A percentile compares a stretch with the other conserved stretches of the same genome.
phyloP scores from a whole-genome alignment of 495 filamentous ascomycete genomes.

The Lasiosphaeria miniovina region DNA sequence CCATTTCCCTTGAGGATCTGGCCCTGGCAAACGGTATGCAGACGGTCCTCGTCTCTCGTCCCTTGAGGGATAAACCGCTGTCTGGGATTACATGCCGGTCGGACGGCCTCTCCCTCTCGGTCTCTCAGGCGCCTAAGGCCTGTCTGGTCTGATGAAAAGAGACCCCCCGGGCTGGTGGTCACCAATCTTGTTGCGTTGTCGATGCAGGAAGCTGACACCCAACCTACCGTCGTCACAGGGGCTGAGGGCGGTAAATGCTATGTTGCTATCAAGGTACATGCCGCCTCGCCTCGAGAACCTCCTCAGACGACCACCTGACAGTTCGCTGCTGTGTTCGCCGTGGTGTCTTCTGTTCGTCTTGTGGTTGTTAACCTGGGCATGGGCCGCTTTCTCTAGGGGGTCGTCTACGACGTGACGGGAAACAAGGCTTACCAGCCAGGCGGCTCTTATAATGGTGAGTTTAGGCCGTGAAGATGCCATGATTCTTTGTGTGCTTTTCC shows the following conservation, averaged over 20 bases:
- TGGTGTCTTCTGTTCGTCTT: no score
- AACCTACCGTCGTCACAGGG: slow-evolving; percentile 36
- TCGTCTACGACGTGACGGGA: slow-evolving; percentile 87
- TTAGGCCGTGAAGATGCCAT: no score
- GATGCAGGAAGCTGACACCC: neutral
- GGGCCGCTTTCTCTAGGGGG: slow-evolving; percentile 51
- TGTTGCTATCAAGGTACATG: slow-evolving; percentile 80
- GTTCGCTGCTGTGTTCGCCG: no score
- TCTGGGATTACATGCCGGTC: no score
- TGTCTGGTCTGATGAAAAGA: no score
- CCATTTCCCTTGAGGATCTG: slow-evolving; percentile 71
- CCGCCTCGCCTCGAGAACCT: slow-evolving; percentile 8
- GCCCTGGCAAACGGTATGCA: slow-evolving; percentile 75
- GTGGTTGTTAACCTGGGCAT: neutral
- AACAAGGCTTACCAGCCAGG: slow-evolving; percentile 82
- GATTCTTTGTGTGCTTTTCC: no score
- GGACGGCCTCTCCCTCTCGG: no score
- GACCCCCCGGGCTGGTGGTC: neutral
- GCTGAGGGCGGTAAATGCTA: slow-evolving; percentile 67
- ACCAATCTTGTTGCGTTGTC: neutral
- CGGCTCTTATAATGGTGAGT: slow-evolving; percentile 78
- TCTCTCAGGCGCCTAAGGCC: no score
- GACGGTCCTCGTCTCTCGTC: neutral
- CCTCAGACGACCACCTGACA: neutral
- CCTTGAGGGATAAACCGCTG: neutral